Base-by-base conservation (phyloP, 140 eudicot species). In the Oenanthe javanica region DNA sequence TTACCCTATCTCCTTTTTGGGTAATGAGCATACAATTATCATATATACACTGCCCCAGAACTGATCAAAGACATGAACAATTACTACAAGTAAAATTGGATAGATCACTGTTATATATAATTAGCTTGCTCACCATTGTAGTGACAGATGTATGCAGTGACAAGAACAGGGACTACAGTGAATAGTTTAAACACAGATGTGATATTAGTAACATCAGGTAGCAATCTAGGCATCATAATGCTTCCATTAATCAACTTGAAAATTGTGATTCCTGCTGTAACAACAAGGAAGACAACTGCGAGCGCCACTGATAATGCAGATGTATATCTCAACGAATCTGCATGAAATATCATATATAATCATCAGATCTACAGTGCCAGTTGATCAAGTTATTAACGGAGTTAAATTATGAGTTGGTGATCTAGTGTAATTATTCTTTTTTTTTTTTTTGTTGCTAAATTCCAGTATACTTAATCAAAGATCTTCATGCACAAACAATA, bases 121-220 rank as follows among this genome's bases (percentile, higher is more conserved):
- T n/a, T 23, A 64, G 43, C 49, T 50, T 52, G 80, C 89, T 15
- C 86, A 93, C 98, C 98, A 46, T 94, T 94, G 84, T 90, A 94
- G 82, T 94, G 98, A 77, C 98, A 94, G 85, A 92, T 90, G 87
- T 89, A 94, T 48, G 98, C 98, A 76, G 96, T 92, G 78, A 94
- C 97, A 72, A 94, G 96, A 42, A 94, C 96, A 45, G 98, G 98
- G 77, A 94, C 98, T 27, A 89, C 96, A 0, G 97, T 94, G 85
- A 94, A 94, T 66, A 94, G 95, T 75, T 91, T 87, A 66, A 89
- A 82, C 42, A 90, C 85, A 2, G 99, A 92, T 43, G 92, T 81
- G 69, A 92, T 64, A 84, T 85, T 82, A n/a, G 83, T 73, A 18
- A 95, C 85, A 50, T 81, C 83, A 21, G 97, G 98, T 80, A 92